Evolutionary conservation across 2,329 filamentous ascomycete species (phyloP), one percentile per base, ranked within the genome.

Genomic region (Balansia obtecta): DNA sequence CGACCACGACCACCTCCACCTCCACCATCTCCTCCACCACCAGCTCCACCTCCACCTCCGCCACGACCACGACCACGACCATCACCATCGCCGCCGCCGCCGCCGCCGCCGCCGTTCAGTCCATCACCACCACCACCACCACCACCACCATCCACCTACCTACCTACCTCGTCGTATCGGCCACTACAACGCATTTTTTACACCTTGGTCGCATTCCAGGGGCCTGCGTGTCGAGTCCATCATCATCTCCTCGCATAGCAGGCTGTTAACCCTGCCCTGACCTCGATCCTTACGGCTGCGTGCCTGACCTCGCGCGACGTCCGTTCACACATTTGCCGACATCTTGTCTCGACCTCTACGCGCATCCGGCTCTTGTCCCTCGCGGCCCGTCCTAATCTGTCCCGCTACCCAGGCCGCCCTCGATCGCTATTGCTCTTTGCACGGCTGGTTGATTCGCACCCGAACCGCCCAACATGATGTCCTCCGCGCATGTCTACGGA

Each of bases 401-500:
- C 41, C 22, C 46, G 46, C 37, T 37, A 33, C 37, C 18, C 9
- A 18, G 12, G 11, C 38, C 38, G 46, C n/a, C 27, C 22, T 32
- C n/a, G n/a, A 30, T 33, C 12, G 37, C 37, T 30, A 12, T 41
- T 13, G 10, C n/a, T 39, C 4, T 27, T 27, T n/a, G 20, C 20
- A 40, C 37, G n/a, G 9, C 1, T 15, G 16, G 16, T 18, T 22
- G 1, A 11, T 48, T 30, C 44, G n/a, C 20, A 22, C 20, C 20
- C 30, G 44, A 34, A 48, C 34, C 27, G 50, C 51, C 59, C 61
- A 72, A 66, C 58, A 83, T 83, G 80, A 78, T 83, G 71, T 76
- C 75, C 53, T 74, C 77, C 62, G 71, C 77, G 59, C 80, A 81
- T 66, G 73, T 83, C 61, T 85, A 83, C 67, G 80, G 77, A 55